Percentiles rank a stretch among this genome's conserved stretches.
These are phyloP conservation scores for Eragrostis tef DNA, from an alignment of 202 grass and related monocot species.

Conservation along the genomic window DNA sequence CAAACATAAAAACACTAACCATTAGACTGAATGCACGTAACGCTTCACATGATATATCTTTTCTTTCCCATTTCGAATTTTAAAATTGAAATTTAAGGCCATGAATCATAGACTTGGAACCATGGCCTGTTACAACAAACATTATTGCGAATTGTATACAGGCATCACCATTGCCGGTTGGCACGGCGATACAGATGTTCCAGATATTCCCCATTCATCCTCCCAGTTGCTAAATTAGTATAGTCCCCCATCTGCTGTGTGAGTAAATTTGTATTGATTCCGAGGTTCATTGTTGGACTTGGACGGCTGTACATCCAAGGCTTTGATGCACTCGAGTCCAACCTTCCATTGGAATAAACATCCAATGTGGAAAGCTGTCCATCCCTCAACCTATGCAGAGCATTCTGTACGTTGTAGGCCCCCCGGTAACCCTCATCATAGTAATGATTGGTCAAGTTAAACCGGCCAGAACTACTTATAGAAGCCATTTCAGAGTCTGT, in stretches of 20 bases:
- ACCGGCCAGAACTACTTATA: conserved; percentile 55
- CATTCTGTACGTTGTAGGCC: conserved; percentile 54
- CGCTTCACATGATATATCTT: conserved; percentile 45
- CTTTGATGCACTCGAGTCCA: conserved; percentile 51
- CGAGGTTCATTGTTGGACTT: conserved; percentile 55
- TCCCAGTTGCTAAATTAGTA: conserved; percentile 60
- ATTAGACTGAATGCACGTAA: background rate
- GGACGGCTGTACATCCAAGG: conserved; percentile 56
- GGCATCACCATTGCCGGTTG: conserved; percentile 59
- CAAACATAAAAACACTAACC: conserved; percentile 23
- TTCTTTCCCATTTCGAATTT: conserved; percentile 49
- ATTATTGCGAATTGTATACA: conserved; percentile 49
- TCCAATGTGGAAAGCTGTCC: conserved; percentile 50
- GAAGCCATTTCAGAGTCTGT: conserved; percentile 46
- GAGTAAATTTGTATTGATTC: conserved; percentile 46
- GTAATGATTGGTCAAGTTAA: conserved; percentile 53
- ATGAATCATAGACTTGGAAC: conserved; percentile 43
- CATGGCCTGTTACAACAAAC: conserved; percentile 49
- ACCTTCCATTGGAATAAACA: conserved; percentile 57
- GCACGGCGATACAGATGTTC: conserved; percentile 66
- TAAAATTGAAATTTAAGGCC: conserved; percentile 38
- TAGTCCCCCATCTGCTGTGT: conserved; percentile 52
- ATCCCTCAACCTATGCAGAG: conserved; percentile 50
- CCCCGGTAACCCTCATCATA: conserved; percentile 44
- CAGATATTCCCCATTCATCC: conserved; percentile 57